A percentile compares a stretch with the other conserved stretches of the same genome.
Conservation (phyloP, 2,329 filamentous ascomycete genomes). For the Alternaria viburni region DNA sequence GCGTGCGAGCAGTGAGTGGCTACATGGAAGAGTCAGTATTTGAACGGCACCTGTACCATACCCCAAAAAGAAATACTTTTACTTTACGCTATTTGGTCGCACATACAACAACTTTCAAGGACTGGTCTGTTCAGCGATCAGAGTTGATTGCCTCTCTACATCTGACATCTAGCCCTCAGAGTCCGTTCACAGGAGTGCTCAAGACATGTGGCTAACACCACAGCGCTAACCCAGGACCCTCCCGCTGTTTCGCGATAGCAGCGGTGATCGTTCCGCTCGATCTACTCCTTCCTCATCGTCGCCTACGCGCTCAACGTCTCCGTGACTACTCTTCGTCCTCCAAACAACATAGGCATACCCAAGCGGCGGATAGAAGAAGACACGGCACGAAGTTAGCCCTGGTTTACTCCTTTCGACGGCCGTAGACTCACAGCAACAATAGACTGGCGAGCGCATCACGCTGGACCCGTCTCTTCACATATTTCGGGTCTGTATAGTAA, state of each 20-base stretch:
- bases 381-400: neutral
- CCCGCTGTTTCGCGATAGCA: neutral
- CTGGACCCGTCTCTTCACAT: neutral
- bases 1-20: neutral
- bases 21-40: conserved; percentile 61
- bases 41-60: neutral
- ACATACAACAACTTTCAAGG: neutral
- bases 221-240: neutral
- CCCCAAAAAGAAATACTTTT: neutral
- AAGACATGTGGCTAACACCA: neutral
- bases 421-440: neutral
- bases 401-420: too few species aligned
- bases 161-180: neutral
- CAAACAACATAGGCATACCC: neutral
- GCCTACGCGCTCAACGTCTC: neutral
- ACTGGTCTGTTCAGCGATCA: neutral
- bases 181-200: neutral
- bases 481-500: neutral
- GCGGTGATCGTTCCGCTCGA: neutral
- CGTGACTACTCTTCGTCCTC: neutral
- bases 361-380: conserved; percentile 3
- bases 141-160: neutral
- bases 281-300: neutral
- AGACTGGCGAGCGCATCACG: neutral
- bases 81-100: neutral